These are phyloP conservation scores for Ogataea pignaliae DNA, from an alignment of 805 yeast genomes.

Conservation along the genomic window DNA sequence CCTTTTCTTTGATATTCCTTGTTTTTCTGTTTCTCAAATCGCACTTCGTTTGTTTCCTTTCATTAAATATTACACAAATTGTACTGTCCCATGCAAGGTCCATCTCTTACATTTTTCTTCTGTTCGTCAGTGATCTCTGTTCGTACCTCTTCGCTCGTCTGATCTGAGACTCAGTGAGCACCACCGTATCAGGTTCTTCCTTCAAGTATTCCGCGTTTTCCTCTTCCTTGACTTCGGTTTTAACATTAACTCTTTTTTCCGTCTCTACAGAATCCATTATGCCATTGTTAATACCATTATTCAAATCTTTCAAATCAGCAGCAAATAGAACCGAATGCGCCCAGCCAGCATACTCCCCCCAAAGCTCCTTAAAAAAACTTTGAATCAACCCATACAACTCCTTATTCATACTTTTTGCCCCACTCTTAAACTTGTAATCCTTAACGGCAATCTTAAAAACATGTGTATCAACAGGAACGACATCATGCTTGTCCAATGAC, in stretches of 20 bases:
- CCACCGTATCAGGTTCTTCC: neutral
- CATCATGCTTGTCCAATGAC: constrained; percentile 80
- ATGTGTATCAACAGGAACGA: constrained; percentile 95
- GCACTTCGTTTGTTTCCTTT: neutral
- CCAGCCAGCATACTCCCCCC: constrained; percentile 98
- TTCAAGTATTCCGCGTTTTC: constrained; percentile 1
- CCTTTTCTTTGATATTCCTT: neutral
- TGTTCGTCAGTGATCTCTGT: neutral
- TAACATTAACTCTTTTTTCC: constrained; percentile 1
- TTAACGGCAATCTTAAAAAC: constrained; percentile 84
- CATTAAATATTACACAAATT: neutral
- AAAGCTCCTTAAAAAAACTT: constrained; percentile 52
- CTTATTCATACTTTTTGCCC: constrained; percentile 42
- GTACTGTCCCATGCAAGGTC: neutral
- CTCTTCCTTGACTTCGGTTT: neutral
- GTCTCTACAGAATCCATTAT: constrained; percentile 1
- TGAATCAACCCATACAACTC: constrained; percentile 55
- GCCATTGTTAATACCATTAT: constrained; percentile 54
- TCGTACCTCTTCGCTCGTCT: neutral
- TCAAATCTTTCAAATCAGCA: constrained; percentile 68
- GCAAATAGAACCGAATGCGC: constrained; percentile 94
- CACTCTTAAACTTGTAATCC: constrained; percentile 58
- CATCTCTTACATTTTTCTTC: neutral
- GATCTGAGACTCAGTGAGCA: neutral
- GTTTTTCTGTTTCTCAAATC: constrained; percentile 2